Evolutionary conservation across 108 stramenopile species (phyloP).

Genomic region (Skeletonema costatum): DNA sequence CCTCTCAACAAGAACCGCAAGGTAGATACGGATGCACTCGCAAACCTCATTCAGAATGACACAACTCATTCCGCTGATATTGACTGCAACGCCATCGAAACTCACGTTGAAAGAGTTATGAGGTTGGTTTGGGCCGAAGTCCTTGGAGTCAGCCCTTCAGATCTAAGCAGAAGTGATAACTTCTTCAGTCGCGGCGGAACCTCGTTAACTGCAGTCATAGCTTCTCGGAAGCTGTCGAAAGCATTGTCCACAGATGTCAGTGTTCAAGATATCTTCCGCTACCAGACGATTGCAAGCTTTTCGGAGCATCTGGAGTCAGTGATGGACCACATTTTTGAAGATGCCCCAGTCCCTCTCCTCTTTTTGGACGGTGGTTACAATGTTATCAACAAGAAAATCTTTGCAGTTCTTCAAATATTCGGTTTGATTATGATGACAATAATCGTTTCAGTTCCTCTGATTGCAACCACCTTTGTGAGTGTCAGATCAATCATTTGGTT

Average conservation of each 20-base stretch:
- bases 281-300: conserved; percentile 17
- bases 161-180: conserved; percentile 8
- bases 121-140: conserved; percentile 11
- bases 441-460: conserved; percentile 3
- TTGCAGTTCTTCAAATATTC: not conserved
- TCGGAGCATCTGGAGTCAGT: too few species aligned
- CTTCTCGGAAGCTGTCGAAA: conserved; percentile 1
- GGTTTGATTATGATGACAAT: conserved; percentile 13
- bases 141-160: not conserved
- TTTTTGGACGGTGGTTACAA: too few species aligned
- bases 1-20: conserved; percentile 22
- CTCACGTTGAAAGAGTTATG: not conserved
- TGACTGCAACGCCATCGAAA: too few species aligned
- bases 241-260: conserved; percentile 3
- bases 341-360: too few species aligned
- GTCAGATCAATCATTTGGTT: conserved; percentile 16
- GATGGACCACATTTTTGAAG: too few species aligned
- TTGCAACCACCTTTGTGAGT: conserved; percentile 14
- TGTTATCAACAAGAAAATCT: too few species aligned
- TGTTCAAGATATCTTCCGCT: conserved; percentile 15
- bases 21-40: conserved; percentile 7
- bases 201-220: conserved; percentile 16
- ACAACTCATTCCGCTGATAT: too few species aligned
- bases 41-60: not conserved
- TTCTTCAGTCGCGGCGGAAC: conserved; percentile 21